Conservation (phyloP, 2,329 filamentous ascomycete genomes). For the Sporothrix variecibatus region DNA sequence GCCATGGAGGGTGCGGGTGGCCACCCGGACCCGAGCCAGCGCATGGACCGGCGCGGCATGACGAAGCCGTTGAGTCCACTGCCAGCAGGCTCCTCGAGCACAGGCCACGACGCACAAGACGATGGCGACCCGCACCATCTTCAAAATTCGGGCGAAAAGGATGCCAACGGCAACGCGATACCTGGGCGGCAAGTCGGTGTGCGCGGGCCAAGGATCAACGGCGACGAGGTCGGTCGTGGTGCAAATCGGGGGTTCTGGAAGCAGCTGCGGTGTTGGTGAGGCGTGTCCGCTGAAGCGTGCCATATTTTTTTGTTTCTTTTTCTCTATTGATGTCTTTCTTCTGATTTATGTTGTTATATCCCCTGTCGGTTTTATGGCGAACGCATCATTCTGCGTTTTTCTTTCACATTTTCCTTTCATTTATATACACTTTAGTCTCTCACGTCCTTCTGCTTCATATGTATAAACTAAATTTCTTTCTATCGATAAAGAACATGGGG, state of each 20-base stretch:
- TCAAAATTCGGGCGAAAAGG: slow-evolving; percentile 25
- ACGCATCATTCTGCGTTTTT: background rate
- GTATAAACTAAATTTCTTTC: background rate
- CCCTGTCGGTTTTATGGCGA: background rate
- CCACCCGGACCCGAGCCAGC: slow-evolving; percentile 42
- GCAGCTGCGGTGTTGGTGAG: slow-evolving; percentile 58
- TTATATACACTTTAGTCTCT: background rate
- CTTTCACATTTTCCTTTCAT: background rate
- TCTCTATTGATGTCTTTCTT: slow-evolving; percentile 2
- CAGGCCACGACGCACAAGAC: slow-evolving; percentile 27
- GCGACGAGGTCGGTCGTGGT: slow-evolving; percentile 46
- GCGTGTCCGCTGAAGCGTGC: background rate
- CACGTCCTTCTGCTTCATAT: background rate
- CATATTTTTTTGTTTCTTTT: background rate
- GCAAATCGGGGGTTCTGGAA: slow-evolving; percentile 55
- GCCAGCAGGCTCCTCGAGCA: slow-evolving; percentile 39
- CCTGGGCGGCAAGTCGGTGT: slow-evolving; percentile 44
- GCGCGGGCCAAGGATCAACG: slow-evolving; percentile 47
- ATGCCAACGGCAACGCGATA: slow-evolving; percentile 4
- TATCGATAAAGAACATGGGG: background rate
- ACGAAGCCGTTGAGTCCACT: slow-evolving; percentile 61
- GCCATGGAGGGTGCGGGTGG: slow-evolving; percentile 46
- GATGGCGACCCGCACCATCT: background rate
- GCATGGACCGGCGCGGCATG: slow-evolving; percentile 54
- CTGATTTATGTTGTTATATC: slow-evolving; percentile 19